These are phyloP conservation scores for Hypoxylon perforatum DNA, from an alignment of 495 filamentous ascomycete genomes.

Conservation along the genomic window DNA sequence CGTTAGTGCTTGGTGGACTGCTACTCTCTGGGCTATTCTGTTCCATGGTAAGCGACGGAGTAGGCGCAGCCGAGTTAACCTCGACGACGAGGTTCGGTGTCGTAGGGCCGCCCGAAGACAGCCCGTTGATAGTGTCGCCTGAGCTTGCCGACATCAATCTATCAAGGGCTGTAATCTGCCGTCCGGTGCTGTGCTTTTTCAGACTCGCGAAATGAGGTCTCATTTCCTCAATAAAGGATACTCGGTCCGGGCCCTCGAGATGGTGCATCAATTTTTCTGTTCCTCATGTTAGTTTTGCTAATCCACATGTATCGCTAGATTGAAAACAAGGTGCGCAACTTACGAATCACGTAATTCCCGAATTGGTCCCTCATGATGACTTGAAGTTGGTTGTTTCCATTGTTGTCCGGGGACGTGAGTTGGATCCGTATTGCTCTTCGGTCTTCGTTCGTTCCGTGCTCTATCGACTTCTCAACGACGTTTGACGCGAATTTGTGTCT, in stretches of 20 bases:
- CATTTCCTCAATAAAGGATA: slow-evolving; percentile 75
- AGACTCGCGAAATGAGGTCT: slow-evolving; percentile 76
- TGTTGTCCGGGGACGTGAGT: slow-evolving; percentile 68
- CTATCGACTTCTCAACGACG: slow-evolving; percentile 95
- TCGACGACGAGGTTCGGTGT: slow-evolving; percentile 58
- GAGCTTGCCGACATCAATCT: slow-evolving; percentile 63
- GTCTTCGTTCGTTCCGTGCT: slow-evolving; percentile 75
- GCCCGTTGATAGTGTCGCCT: slow-evolving; percentile 31
- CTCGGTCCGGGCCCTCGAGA: slow-evolving; percentile 72
- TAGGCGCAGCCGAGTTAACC: slow-evolving; percentile 63
- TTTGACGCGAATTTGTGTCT: slow-evolving; percentile 98
- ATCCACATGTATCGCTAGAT: background rate
- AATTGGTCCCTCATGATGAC: slow-evolving; percentile 89
- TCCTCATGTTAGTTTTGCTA: slow-evolving; percentile 33
- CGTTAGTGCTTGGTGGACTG: slow-evolving; percentile 68
- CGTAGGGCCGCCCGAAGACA: slow-evolving; percentile 29
- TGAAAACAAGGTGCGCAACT: slow-evolving; percentile 52
- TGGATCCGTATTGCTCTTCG: slow-evolving; percentile 75
- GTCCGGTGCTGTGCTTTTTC: slow-evolving; percentile 79
- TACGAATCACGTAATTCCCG: slow-evolving; percentile 97
- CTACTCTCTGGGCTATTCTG: slow-evolving; percentile 73
- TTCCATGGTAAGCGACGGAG: slow-evolving; percentile 69
- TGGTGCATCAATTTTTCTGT: slow-evolving; percentile 83
- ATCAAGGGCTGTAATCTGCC: slow-evolving; percentile 79
- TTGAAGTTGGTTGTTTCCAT: slow-evolving; percentile 74